Evolutionary conservation across 768 basidiomycete species (phyloP).

Genomic region (Rhizopogon salebrosus): DNA sequence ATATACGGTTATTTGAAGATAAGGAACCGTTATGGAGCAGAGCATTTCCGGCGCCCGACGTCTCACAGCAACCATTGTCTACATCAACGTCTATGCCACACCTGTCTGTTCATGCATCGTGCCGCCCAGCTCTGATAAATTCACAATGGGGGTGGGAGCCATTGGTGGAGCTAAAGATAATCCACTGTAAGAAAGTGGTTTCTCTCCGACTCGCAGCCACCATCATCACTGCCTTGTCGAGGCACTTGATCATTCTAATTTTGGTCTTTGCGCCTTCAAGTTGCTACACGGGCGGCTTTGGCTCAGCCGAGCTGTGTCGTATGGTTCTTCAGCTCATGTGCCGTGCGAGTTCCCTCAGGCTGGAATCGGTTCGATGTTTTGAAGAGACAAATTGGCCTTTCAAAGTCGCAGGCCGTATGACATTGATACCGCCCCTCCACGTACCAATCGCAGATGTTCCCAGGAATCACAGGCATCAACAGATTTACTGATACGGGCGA

Average conservation of each 20-base stretch:
- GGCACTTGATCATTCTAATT: background rate
- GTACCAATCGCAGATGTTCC: no score
- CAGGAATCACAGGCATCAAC: no score
- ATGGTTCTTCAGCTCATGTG: no score
- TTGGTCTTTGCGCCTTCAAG: background rate
- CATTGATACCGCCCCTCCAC: no score
- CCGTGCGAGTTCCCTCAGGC: no score
- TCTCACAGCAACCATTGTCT: constrained; percentile 6
- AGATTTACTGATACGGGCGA: no score
- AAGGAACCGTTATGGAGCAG: background rate
- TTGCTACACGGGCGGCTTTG: no score
- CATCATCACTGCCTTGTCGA: background rate
- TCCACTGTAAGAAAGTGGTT: background rate
- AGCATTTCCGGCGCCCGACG: background rate
- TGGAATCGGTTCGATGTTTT: no score
- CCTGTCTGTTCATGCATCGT: background rate
- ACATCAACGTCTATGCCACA: background rate
- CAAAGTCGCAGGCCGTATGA: no score
- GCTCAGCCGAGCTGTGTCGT: no score
- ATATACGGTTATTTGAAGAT: no score
- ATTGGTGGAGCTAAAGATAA: background rate
- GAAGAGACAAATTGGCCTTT: no score
- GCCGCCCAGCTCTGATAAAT: background rate
- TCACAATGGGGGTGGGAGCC: background rate
- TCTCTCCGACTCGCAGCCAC: background rate